Conservation (phyloP, 1,284 basidiomycete genomes). For the Termitomyces sp. region DNA sequence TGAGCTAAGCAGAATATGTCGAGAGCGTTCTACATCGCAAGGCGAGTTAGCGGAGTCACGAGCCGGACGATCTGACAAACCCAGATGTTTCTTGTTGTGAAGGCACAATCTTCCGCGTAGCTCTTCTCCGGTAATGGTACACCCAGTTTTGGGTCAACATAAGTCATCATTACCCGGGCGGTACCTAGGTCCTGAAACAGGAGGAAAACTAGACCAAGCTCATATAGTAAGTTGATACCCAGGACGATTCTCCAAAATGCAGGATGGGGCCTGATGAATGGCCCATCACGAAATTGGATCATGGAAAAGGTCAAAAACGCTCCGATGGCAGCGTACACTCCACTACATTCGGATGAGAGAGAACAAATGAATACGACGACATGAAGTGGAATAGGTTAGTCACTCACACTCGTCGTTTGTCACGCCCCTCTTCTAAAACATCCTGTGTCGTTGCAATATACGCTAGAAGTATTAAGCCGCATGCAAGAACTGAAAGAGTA, state of each 20-base stretch:
- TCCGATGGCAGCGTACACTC: constrained; percentile 63
- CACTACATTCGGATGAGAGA: constrained; percentile 37
- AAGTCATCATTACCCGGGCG: constrained; percentile 74
- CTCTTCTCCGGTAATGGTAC: constrained; percentile 73
- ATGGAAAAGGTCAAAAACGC: constrained; percentile 76
- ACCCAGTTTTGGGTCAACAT: constrained; percentile 68
- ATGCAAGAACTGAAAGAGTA: constrained; percentile 65
- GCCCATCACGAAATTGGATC: constrained; percentile 82
- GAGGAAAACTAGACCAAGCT: constrained; percentile 73
- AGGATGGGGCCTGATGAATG: constrained; percentile 70
- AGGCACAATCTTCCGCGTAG: constrained; percentile 73
- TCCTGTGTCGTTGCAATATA: constrained; percentile 78
- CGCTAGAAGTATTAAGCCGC: constrained; percentile 61
- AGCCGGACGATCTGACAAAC: constrained; percentile 34
- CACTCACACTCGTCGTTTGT: constrained; percentile 73
- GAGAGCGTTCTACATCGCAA: constrained; percentile 54
- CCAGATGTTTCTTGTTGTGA: constrained; percentile 64
- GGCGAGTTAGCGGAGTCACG: constrained; percentile 5
- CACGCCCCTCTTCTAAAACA: constrained; percentile 70
- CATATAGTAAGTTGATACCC: constrained; percentile 77
- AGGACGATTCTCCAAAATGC: constrained; percentile 73
- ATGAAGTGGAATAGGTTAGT: constrained; percentile 5
- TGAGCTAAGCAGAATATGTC: constrained; percentile 84
- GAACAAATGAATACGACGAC: constrained; percentile 1
- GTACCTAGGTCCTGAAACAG: constrained; percentile 78